These are phyloP conservation scores for Magnolia changhungtana DNA, from an alignment of 164 flowering plant species.

Conservation along the genomic window DNA sequence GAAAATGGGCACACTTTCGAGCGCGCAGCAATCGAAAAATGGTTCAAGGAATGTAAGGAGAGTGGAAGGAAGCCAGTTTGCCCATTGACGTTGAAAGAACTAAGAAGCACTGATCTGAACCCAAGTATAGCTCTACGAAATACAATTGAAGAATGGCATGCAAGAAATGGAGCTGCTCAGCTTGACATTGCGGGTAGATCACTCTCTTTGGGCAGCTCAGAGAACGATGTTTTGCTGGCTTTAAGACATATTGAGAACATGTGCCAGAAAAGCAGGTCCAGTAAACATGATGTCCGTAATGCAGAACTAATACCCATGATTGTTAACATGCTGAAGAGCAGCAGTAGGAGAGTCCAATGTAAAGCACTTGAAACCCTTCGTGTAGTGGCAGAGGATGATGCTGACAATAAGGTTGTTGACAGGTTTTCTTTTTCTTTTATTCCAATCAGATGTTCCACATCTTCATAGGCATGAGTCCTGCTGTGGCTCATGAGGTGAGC, in stretches of 20 bases:
- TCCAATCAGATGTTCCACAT: not conserved
- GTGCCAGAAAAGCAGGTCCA: conserved; percentile 51
- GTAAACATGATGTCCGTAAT: conserved; percentile 58
- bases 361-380: conserved; percentile 81
- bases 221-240: conserved; percentile 55
- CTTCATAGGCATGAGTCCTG: not conserved
- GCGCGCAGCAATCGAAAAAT: conserved; percentile 85
- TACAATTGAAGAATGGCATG: conserved; percentile 91
- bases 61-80: conserved; percentile 72
- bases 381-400: conserved; percentile 68
- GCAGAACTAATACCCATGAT: conserved; percentile 66
- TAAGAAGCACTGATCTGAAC: conserved; percentile 67
- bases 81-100: conserved; percentile 70
- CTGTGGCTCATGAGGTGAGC: not conserved
- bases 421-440: conserved; percentile 16
- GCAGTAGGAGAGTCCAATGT: conserved; percentile 62
- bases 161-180: conserved; percentile 83
- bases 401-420: conserved; percentile 69
- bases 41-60: conserved; percentile 85
- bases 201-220: conserved; percentile 45
- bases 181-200: conserved; percentile 74
- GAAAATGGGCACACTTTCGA: conserved; percentile 94
- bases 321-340: conserved; percentile 71
- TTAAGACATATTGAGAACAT: conserved; percentile 60
- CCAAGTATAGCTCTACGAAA: conserved; percentile 83